Percentiles rank a stretch among this genome's conserved stretches.
Conservation (phyloP, 1,139 yeast genomes). For the Geotrichum macrosporum region DNA sequence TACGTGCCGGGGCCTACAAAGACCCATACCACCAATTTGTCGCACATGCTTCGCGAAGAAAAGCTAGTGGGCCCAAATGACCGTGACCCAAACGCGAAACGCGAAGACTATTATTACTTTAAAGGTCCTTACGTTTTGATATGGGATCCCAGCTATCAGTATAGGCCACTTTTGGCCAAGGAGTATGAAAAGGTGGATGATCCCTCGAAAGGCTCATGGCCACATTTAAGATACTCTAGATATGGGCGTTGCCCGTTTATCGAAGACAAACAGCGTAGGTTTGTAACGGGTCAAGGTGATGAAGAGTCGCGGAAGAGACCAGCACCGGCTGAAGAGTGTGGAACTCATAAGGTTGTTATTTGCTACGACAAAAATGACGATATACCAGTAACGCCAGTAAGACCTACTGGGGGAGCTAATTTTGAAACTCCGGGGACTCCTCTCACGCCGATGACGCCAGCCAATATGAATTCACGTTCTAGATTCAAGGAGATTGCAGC, state of each 20-base stretch:
- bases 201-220: conserved; percentile 52
- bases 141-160: conserved; percentile 73
- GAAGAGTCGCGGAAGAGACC: conserved; percentile 15
- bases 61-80: conserved; percentile 83
- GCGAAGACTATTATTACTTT: conserved; percentile 83
- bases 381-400: conserved; percentile 12
- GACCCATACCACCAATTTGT: conserved; percentile 40
- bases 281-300: conserved; percentile 8
- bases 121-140: conserved; percentile 70
- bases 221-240: conserved; percentile 38
- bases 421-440: neutral
- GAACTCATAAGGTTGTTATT: conserved; percentile 18
- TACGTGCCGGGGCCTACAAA: conserved; percentile 19
- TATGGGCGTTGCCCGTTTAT: conserved; percentile 62
- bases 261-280: conserved; percentile 4
- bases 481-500: conserved; percentile 67
- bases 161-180: conserved; percentile 75
- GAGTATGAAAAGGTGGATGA: conserved; percentile 61
- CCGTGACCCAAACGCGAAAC: conserved; percentile 76
- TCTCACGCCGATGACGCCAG: neutral
- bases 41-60: conserved; percentile 74
- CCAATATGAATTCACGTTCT: neutral
- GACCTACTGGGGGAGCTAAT: conserved; percentile 5
- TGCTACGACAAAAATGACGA: conserved; percentile 15
- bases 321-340: conserved; percentile 10